These are phyloP conservation scores for Penicillium taxi DNA, from an alignment of 495 filamentous ascomycete species.

Conservation along the genomic window DNA sequence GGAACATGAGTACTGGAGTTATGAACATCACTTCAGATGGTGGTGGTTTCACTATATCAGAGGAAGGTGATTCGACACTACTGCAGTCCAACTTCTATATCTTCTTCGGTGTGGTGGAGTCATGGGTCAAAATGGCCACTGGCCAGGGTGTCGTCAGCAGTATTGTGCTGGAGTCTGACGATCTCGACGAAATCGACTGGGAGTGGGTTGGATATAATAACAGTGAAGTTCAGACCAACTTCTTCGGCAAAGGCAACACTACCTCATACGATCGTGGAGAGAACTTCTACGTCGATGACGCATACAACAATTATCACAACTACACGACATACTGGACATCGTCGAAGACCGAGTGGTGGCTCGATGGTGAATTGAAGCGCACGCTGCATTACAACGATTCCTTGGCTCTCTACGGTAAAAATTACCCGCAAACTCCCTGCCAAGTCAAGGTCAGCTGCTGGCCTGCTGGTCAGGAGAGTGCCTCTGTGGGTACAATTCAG, in stretches of 20 bases:
- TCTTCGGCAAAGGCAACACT: slow-evolving; percentile 79
- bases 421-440: slow-evolving; percentile 88
- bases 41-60: slow-evolving; percentile 61
- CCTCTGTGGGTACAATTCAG: slow-evolving; percentile 41
- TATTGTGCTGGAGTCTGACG: slow-evolving; percentile 80
- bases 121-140: slow-evolving; percentile 61
- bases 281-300: slow-evolving; percentile 51
- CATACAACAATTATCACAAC: slow-evolving; percentile 64
- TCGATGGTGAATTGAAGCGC: slow-evolving; percentile 64
- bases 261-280: slow-evolving; percentile 67
- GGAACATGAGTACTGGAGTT: slow-evolving; percentile 54
- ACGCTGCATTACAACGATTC: slow-evolving; percentile 50
- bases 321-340: slow-evolving; percentile 88
- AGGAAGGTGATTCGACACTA: slow-evolving; percentile 61
- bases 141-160: slow-evolving; percentile 73
- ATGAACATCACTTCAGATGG: slow-evolving; percentile 49
- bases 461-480: slow-evolving; percentile 63
- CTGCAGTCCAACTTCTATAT: slow-evolving; percentile 72
- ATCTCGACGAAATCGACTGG: slow-evolving; percentile 92
- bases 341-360: slow-evolving; percentile 69
- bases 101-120: slow-evolving; percentile 72
- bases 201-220: slow-evolving; percentile 51
- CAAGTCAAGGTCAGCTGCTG: slow-evolving; percentile 72
- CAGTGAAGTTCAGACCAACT: slow-evolving; percentile 75
- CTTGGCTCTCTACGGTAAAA: slow-evolving; percentile 43